These are phyloP conservation scores for Moesziomyces globuligerus DNA, from an alignment of 1,284 basidiomycete species.

Conservation along the genomic window DNA sequence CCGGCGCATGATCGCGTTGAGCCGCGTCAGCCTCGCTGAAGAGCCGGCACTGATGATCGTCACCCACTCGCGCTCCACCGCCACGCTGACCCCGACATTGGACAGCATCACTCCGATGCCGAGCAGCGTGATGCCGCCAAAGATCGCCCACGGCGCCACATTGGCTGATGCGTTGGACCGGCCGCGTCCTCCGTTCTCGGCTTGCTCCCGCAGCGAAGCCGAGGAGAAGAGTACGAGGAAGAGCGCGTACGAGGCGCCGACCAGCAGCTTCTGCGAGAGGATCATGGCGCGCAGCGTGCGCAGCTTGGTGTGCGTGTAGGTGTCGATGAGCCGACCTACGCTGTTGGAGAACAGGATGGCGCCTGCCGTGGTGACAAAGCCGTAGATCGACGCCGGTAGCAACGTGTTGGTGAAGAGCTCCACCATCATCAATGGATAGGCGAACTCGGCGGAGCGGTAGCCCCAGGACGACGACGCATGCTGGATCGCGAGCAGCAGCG, in stretches of 20 bases:
- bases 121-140: slow-evolving; percentile 69
- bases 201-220: slow-evolving; percentile 27
- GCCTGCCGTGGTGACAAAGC: slow-evolving; percentile 69
- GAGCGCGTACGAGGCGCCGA: slow-evolving; percentile 68
- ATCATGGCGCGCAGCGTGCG: slow-evolving; percentile 70
- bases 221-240: slow-evolving; percentile 66
- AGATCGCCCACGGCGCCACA: slow-evolving; percentile 60
- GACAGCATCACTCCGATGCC: slow-evolving; percentile 68
- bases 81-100: slow-evolving; percentile 71
- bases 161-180: slow-evolving; percentile 16
- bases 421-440: slow-evolving; percentile 71
- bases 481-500: slow-evolving; percentile 49
- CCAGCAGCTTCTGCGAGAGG: slow-evolving; percentile 70
- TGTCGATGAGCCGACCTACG: slow-evolving; percentile 71
- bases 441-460: slow-evolving; percentile 70
- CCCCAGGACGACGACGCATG: slow-evolving; percentile 69
- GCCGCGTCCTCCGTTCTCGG: slow-evolving; percentile 48
- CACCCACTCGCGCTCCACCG: slow-evolving; percentile 74
- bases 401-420: slow-evolving; percentile 71
- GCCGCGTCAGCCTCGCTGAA: slow-evolving; percentile 56
- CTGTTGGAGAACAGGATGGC: slow-evolving; percentile 69
- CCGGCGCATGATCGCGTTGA: slow-evolving; percentile 68
- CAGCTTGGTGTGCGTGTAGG: slow-evolving; percentile 66
- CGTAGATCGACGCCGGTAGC: slow-evolving; percentile 72
- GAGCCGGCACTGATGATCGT: slow-evolving; percentile 68